Conservation (phyloP, 495 filamentous ascomycete species). For the Astrothelium macrocarpum region DNA sequence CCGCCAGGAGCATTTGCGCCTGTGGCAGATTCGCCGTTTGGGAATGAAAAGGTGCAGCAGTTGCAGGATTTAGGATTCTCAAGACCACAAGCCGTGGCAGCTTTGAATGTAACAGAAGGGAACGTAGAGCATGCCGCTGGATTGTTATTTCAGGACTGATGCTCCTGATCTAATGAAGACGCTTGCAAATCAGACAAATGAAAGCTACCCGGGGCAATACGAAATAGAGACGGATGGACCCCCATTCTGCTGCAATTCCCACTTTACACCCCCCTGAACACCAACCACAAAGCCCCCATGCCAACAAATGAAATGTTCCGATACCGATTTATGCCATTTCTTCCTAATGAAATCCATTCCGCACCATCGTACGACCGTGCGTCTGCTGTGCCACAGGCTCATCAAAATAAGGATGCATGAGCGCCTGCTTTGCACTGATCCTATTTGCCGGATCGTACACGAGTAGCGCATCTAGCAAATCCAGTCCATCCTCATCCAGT, state of each 20-base stretch:
- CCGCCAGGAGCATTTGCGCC: not conserved
- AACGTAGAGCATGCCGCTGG: conserved; percentile 81
- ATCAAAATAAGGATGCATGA: conserved; percentile 85
- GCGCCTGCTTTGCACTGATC: conserved; percentile 92
- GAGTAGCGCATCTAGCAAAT: conserved; percentile 78
- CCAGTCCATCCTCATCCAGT: conserved; percentile 66
- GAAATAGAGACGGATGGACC: not conserved
- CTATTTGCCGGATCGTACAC: conserved; percentile 91
- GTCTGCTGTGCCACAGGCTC: conserved; percentile 39
- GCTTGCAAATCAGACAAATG: not conserved
- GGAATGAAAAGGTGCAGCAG: conserved; percentile 55
- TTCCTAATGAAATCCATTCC: conserved; percentile 21
- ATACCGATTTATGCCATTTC: not conserved
- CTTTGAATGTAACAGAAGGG: conserved; percentile 71
- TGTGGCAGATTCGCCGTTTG: conserved; percentile 34
- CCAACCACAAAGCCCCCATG: not conserved
- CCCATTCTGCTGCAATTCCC: not conserved
- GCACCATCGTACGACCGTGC: conserved; percentile 10
- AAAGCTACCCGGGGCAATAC: not conserved
- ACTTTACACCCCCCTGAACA: not conserved
- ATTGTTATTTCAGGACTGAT: conserved; percentile 53
- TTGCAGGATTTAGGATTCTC: conserved; percentile 73
- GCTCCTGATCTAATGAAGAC: not conserved
- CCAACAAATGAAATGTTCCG: not conserved
- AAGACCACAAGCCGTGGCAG: conserved; percentile 65